phyloP scores from a whole-genome alignment of 2,329 filamentous ascomycete genomes.

The Alternaria triticina region DNA sequence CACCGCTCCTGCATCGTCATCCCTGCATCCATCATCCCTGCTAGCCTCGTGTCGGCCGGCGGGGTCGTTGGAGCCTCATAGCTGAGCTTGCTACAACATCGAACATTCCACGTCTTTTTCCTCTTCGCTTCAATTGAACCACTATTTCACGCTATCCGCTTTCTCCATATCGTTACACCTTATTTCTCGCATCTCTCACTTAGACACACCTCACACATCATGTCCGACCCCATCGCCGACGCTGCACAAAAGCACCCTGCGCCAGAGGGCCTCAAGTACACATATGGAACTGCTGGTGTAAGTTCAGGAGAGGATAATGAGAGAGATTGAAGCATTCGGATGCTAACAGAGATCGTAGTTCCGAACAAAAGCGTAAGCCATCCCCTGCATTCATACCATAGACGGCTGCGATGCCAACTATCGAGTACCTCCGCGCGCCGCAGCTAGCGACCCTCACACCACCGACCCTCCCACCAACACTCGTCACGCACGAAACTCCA shows the following conservation, averaged over 20 bases:
- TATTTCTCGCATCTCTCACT: not conserved
- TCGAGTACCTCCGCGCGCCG: not conserved
- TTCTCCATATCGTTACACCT: not conserved
- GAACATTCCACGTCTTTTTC: not conserved
- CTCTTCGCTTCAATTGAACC: constrained; percentile 1
- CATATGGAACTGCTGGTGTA: constrained; percentile 57
- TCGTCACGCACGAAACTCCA: not conserved
- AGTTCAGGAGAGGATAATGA: constrained; percentile 35
- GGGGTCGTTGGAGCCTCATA: constrained; percentile 13
- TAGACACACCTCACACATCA: constrained; percentile 7
- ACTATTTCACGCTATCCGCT: not conserved
- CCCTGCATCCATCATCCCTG: constrained; percentile 28
- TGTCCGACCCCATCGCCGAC: constrained; percentile 42
- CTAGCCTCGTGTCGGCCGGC: constrained; percentile 13
- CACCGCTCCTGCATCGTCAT: constrained; percentile 1
- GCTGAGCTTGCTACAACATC: not conserved
- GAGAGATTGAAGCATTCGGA: not conserved
- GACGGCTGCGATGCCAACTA: not conserved
- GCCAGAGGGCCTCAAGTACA: constrained; percentile 45
- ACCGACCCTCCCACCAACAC: not conserved
- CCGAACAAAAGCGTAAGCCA: constrained; percentile 71
- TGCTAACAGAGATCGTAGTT: constrained; percentile 55
- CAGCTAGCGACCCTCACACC: not conserved
- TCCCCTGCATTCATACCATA: constrained; percentile 5
- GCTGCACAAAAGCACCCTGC: constrained; percentile 46